Evolutionary conservation across 176 grass and related monocot genomes (phyloP).

Genomic region (Otatea glauca): DNA sequence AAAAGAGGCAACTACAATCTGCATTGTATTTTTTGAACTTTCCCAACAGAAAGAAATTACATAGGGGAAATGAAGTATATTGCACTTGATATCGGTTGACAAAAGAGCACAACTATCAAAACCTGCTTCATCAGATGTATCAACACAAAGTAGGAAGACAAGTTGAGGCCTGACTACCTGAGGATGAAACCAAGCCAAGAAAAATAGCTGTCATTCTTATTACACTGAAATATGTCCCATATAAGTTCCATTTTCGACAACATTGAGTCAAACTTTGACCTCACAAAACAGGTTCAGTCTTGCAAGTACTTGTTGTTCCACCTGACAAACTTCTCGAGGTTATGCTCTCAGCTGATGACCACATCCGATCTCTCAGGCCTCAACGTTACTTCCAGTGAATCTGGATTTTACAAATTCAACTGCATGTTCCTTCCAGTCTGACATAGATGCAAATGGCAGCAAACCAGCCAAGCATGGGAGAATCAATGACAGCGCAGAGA

Average conservation of each 20-base stretch:
- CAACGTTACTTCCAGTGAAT: slow-evolving; percentile 43
- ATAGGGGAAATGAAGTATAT: slow-evolving; percentile 6
- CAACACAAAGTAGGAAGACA: background rate
- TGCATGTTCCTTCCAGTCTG: slow-evolving; percentile 65
- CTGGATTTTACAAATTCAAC: slow-evolving; percentile 42
- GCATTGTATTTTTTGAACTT: slow-evolving; percentile 23
- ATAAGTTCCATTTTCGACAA: slow-evolving; percentile 4
- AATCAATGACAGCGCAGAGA: slow-evolving; percentile 59
- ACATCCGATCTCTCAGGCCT: slow-evolving; percentile 44
- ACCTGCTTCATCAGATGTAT: slow-evolving; percentile 20
- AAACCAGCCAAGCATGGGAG: slow-evolving; percentile 75
- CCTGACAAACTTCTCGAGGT: background rate
- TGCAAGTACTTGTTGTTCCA: background rate
- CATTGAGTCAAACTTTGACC: background rate
- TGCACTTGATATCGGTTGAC: background rate
- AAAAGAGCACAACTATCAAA: slow-evolving; percentile 13
- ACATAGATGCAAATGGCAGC: slow-evolving; percentile 78
- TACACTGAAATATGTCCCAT: background rate
- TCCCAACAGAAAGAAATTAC: background rate
- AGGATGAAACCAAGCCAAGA: background rate
- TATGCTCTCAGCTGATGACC: background rate
- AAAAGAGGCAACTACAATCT: background rate
- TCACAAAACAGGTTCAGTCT: slow-evolving; percentile 12
- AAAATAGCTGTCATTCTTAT: background rate
- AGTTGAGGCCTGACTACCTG: background rate